Evolutionary conservation across 1,139 yeast genomes (phyloP).

Genomic region (Blastobotrys serpentis): DNA sequence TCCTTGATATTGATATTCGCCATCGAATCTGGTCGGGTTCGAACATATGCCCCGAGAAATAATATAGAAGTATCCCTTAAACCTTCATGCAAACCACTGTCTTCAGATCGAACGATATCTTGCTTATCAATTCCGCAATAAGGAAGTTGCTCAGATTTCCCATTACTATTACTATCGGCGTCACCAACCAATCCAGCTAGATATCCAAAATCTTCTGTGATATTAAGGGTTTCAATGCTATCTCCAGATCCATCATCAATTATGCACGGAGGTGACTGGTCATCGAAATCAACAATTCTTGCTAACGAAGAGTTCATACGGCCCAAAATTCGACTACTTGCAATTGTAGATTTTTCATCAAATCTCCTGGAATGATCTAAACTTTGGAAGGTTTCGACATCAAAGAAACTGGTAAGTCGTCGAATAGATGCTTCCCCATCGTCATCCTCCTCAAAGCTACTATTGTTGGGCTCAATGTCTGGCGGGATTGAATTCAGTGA

Average conservation of each 20-base stretch:
- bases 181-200: constrained; percentile 36
- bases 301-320: constrained; percentile 5
- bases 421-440: constrained; percentile 12
- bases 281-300: background rate
- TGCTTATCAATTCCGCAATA: background rate
- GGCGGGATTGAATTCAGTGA: constrained; percentile 18
- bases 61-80: constrained; percentile 36
- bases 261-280: background rate
- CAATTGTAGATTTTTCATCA: background rate
- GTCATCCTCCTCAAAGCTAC: constrained; percentile 16
- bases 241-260: constrained; percentile 9
- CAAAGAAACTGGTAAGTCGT: constrained; percentile 1
- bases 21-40: constrained; percentile 22
- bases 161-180: constrained; percentile 23
- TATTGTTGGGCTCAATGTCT: constrained; percentile 3
- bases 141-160: background rate
- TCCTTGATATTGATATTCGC: constrained; percentile 1
- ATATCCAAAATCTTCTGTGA: constrained; percentile 36
- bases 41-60: constrained; percentile 35
- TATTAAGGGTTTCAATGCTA: constrained; percentile 21
- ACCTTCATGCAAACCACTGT: constrained; percentile 29
- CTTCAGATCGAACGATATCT: background rate
- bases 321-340: constrained; percentile 1
- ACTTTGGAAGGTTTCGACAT: constrained; percentile 5
- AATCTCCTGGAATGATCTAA: background rate